These are phyloP conservation scores for Schizophyllum amplum DNA, from an alignment of 1,284 basidiomycete genomes.

Conservation along the genomic window DNA sequence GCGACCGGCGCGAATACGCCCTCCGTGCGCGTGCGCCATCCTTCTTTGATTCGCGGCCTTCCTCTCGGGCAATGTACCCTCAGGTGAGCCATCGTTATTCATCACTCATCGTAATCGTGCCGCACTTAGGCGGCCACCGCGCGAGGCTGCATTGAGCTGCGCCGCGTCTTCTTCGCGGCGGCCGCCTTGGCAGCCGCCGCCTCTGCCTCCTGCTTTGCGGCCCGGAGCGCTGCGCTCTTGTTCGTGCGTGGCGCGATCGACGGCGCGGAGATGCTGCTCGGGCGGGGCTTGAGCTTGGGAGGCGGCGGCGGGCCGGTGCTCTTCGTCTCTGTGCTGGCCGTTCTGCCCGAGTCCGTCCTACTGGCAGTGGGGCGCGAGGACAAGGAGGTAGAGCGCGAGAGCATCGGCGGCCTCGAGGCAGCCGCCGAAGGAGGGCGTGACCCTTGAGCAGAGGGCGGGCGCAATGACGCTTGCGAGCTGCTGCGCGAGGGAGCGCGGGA, in stretches of 20 bases:
- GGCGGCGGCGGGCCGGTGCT: conserved; percentile 11
- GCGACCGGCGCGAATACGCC: background rate
- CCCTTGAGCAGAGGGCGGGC: conserved; percentile 17
- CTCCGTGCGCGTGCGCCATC: background rate
- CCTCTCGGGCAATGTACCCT: no score
- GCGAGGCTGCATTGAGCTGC: background rate
- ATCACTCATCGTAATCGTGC: no score
- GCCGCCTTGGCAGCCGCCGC: conserved; percentile 30
- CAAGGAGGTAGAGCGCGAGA: conserved; percentile 13
- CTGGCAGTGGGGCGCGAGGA: conserved; percentile 15
- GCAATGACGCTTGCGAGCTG: conserved; percentile 25
- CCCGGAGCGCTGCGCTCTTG: conserved; percentile 64
- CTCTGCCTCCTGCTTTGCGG: conserved; percentile 54
- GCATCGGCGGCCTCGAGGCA: no score
- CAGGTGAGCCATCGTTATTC: no score
- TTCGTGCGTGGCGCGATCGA: conserved; percentile 62
- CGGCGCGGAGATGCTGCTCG: conserved; percentile 48
- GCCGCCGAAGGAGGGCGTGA: no score
- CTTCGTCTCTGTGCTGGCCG: conserved; percentile 7
- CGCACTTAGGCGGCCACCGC: background rate
- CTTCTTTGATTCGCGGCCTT: no score
- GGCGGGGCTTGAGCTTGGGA: conserved; percentile 29
- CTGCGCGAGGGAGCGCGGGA: conserved; percentile 33
- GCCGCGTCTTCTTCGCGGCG: conserved; percentile 24
- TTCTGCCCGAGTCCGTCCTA: conserved; percentile 1